phyloP scores from a whole-genome alignment of 331 rosid genomes.

The Acacia pycnantha region DNA sequence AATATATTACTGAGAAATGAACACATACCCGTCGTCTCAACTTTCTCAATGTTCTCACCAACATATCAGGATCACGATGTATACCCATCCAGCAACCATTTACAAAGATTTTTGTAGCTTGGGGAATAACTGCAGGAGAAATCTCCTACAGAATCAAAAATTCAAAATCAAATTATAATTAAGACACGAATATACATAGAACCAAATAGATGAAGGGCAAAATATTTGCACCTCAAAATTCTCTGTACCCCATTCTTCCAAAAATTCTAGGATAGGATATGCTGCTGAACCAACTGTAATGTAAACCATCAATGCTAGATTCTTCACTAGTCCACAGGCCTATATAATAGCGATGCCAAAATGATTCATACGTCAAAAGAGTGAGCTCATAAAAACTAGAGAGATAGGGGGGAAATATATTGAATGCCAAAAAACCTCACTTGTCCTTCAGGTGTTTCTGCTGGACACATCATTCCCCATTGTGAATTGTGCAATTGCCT shows the following conservation, averaged over 20 bases:
- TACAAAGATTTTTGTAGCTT: conserved; percentile 92
- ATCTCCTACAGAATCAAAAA: conserved; percentile 61
- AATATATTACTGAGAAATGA: background rate
- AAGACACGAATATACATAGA: background rate
- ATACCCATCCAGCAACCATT: conserved; percentile 99
- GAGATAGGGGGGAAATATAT: conserved; percentile 8
- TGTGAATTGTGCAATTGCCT: conserved; percentile 96
- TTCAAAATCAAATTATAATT: background rate
- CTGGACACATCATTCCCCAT: conserved; percentile 99
- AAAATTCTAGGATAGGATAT: conserved; percentile 93
- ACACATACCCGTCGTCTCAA: conserved; percentile 62
- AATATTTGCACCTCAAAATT: conserved; percentile 76
- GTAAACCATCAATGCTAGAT: conserved; percentile 98
- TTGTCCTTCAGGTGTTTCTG: conserved; percentile 99
- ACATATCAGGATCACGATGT: conserved; percentile 95
- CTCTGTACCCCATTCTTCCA: conserved; percentile 99
- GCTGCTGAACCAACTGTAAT: conserved; percentile 99
- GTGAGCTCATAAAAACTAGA: conserved; percentile 12
- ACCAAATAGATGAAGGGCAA: conserved; percentile 27
- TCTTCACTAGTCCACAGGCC: conserved; percentile 99
- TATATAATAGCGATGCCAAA: conserved; percentile 40
- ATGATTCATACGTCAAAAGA: conserved; percentile 21
- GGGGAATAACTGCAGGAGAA: conserved; percentile 96
- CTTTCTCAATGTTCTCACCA: conserved; percentile 68
- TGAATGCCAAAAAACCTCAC: conserved; percentile 43